phyloP scores from a whole-genome alignment of 169 alveolate genomes.

The Cryptosporidium ryanae region DNA sequence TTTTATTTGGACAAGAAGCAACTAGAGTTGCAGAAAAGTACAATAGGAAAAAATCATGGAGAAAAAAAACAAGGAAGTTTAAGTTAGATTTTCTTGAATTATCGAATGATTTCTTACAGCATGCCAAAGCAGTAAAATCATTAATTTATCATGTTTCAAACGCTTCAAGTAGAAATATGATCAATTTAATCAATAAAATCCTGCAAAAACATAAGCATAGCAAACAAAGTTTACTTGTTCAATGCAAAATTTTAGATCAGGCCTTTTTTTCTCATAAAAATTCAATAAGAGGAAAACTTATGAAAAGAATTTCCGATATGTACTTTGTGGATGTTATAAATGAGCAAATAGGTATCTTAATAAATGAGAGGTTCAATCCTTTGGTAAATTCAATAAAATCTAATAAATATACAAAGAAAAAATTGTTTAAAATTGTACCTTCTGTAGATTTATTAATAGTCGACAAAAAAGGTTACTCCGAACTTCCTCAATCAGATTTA shows the following conservation, averaged over 20 bases:
- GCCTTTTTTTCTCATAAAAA: slow-evolving; percentile 38
- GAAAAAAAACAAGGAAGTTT: slow-evolving; percentile 37
- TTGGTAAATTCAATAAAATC: slow-evolving; percentile 32
- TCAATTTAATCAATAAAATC: slow-evolving; percentile 26
- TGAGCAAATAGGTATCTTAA: slow-evolving; percentile 12
- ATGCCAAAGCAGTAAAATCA: slow-evolving; percentile 40
- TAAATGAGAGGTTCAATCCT: slow-evolving; percentile 39
- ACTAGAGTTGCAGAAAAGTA: slow-evolving; percentile 50
- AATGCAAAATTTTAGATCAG: slow-evolving; percentile 43
- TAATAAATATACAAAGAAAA: slow-evolving; percentile 27
- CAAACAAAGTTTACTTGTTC: slow-evolving; percentile 10
- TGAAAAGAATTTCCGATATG: slow-evolving; percentile 17
- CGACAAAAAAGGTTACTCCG: too few species aligned
- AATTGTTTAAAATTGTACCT: slow-evolving; percentile 15
- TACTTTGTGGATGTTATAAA: slow-evolving; percentile 35
- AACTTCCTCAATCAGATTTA: too few species aligned
- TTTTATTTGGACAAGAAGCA: slow-evolving; percentile 41
- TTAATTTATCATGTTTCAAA: slow-evolving; percentile 16
- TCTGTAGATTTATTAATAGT: not conserved
- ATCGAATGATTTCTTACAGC: slow-evolving; percentile 17
- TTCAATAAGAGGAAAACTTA: slow-evolving; percentile 39
- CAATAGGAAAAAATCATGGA: slow-evolving; percentile 57
- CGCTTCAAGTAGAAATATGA: slow-evolving; percentile 8
- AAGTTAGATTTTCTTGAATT: slow-evolving; percentile 40
- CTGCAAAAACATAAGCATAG: slow-evolving; percentile 18